phyloP scores from a whole-genome alignment of 148 eudicot species.

The Rhododendron ferrugineum region DNA sequence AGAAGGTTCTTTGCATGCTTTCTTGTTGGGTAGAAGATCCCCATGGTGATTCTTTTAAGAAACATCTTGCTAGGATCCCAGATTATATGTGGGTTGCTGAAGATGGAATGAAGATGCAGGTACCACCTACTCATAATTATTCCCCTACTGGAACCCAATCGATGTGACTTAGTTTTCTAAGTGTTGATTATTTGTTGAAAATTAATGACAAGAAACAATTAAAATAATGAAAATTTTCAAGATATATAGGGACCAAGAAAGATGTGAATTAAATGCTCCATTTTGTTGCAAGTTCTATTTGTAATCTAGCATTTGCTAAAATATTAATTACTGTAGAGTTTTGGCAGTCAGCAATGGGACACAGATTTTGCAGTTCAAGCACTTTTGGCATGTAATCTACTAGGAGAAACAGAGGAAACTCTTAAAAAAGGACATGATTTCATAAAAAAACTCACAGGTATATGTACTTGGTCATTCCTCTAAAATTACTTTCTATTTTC shows the following conservation, averaged over 20 bases:
- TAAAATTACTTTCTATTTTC: neutral
- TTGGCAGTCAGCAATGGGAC: slow-evolving; percentile 37
- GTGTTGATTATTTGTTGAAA: neutral
- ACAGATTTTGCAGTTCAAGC: slow-evolving; percentile 30
- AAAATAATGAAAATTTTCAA: neutral
- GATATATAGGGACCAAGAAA: neutral
- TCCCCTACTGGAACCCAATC: neutral
- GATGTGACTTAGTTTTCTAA: neutral
- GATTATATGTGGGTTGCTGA: slow-evolving; percentile 39
- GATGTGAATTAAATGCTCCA: neutral
- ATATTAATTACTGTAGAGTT: slow-evolving; percentile 21
- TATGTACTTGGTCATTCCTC: neutral
- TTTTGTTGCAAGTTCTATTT: neutral
- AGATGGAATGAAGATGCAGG: slow-evolving; percentile 46
- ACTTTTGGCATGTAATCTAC: slow-evolving; percentile 19
- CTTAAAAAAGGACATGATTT: slow-evolving; percentile 27
- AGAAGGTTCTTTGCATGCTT: slow-evolving; percentile 23
- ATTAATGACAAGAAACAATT: neutral
- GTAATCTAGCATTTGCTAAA: neutral
- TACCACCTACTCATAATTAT: neutral
- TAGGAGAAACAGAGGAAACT: slow-evolving; percentile 17
- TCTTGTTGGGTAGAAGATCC: slow-evolving; percentile 35
- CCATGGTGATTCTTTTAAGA: slow-evolving; percentile 26
- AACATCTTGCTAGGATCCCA: slow-evolving; percentile 35
- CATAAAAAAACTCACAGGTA: slow-evolving; percentile 28